phyloP scores from a whole-genome alignment of 1,284 basidiomycete species.

The Pascua sp. region DNA sequence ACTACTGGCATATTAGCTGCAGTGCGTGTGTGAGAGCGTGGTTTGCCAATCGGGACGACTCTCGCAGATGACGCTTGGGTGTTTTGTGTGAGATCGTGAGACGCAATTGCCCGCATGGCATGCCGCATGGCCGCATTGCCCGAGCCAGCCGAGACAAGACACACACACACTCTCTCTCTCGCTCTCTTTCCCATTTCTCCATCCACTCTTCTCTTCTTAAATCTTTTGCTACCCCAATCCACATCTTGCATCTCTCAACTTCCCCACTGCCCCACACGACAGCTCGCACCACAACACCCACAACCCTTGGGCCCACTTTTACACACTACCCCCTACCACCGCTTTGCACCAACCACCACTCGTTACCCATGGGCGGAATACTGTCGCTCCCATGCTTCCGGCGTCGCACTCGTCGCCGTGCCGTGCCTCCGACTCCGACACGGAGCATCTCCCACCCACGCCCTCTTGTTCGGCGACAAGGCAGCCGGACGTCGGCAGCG shows the following conservation, averaged over 20 bases:
- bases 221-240: not conserved
- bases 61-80: no score
- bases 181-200: no score
- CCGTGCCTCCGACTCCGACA: not conserved
- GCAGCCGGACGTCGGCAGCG: no score
- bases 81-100: no score
- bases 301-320: not conserved
- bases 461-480: not conserved
- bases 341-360: not conserved
- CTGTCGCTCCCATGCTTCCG: conserved; percentile 4
- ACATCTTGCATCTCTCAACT: not conserved
- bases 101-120: no score
- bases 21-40: no score
- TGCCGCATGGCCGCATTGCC: no score
- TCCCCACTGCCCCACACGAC: no score
- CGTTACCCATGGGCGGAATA: not conserved
- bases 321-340: not conserved
- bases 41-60: no score
- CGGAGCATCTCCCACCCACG: conserved; percentile 1
- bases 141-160: no score
- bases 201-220: not conserved
- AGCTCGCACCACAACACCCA: not conserved
- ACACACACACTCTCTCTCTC: no score
- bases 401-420: not conserved
- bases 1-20: no score